Percentiles rank a stretch among this genome's conserved stretches.
These are phyloP conservation scores for Diospyros lotus DNA, from an alignment of 148 eudicot genomes.

Conservation along the genomic window DNA sequence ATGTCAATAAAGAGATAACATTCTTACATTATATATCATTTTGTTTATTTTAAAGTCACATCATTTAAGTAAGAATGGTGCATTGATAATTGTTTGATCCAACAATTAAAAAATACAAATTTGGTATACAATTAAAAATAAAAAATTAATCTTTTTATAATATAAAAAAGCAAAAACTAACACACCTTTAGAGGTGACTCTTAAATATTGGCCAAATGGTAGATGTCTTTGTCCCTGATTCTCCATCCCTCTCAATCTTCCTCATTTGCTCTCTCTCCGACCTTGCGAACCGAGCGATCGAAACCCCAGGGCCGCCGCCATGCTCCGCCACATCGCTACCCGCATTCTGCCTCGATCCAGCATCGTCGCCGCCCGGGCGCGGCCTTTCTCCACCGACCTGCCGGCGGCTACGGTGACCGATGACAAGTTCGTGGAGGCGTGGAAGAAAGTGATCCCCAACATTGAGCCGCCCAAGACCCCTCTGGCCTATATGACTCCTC, in stretches of 20 bases:
- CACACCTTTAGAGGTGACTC: too few species aligned
- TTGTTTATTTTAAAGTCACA: too few species aligned
- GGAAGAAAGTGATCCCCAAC: slow-evolving; percentile 49
- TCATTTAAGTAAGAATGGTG: too few species aligned
- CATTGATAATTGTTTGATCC: too few species aligned
- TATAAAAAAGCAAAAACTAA: too few species aligned
- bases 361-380: slow-evolving; percentile 6
- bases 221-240: too few species aligned
- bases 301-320: slow-evolving; percentile 4
- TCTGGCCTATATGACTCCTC: slow-evolving; percentile 33
- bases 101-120: too few species aligned
- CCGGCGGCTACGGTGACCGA: slow-evolving; percentile 21
- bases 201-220: too few species aligned
- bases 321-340: slow-evolving; percentile 38
- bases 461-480: slow-evolving; percentile 61
- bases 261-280: slow-evolving; percentile 1
- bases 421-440: slow-evolving; percentile 37
- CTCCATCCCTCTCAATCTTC: background rate
- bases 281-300: slow-evolving; percentile 14
- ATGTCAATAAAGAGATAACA: too few species aligned
- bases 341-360: slow-evolving; percentile 26
- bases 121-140: too few species aligned
- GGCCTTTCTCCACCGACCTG: slow-evolving; percentile 39
- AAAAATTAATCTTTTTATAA: too few species aligned
- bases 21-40: too few species aligned